Conservation (phyloP, 495 filamentous ascomycete species). For the Annulohypoxylon stygium region DNA sequence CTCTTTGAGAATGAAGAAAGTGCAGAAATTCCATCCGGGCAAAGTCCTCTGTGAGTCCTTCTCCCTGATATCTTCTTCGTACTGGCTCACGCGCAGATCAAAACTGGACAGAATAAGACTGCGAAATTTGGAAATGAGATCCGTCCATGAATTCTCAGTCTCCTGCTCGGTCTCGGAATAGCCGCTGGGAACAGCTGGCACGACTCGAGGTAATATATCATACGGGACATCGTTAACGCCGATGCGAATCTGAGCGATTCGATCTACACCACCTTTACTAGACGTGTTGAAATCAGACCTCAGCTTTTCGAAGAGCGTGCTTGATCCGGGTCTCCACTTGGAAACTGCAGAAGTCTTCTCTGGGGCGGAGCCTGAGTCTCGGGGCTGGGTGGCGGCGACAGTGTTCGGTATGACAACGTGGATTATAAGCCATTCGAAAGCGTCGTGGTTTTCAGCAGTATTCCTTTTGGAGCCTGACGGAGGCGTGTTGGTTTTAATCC, state of each 20-base stretch:
- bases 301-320: conserved; percentile 89
- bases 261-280: conserved; percentile 80
- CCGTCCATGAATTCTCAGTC: conserved; percentile 79
- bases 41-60: conserved; percentile 88
- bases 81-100: conserved; percentile 89
- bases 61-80: conserved; percentile 97
- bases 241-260: conserved; percentile 87
- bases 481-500: conserved; percentile 82
- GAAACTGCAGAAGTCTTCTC: conserved; percentile 62
- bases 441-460: conserved; percentile 84
- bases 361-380: conserved; percentile 59
- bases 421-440: conserved; percentile 95
- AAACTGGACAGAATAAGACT: conserved; percentile 89
- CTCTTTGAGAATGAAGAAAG: conserved; percentile 97
- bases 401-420: conserved; percentile 90
- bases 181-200: conserved; percentile 68
- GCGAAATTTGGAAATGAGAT: conserved; percentile 89
- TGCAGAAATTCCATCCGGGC: conserved; percentile 99
- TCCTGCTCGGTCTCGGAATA: conserved; percentile 76
- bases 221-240: conserved; percentile 72
- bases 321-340: conserved; percentile 83
- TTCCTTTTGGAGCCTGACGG: conserved; percentile 61
- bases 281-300: conserved; percentile 91
- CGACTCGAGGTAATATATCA: conserved; percentile 66
- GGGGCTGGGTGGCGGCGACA: conserved; percentile 76